Evolutionary conservation across 1,284 basidiomycete species (phyloP), one percentile per base, ranked within the genome.

Genomic region (Melampsora americana): DNA sequence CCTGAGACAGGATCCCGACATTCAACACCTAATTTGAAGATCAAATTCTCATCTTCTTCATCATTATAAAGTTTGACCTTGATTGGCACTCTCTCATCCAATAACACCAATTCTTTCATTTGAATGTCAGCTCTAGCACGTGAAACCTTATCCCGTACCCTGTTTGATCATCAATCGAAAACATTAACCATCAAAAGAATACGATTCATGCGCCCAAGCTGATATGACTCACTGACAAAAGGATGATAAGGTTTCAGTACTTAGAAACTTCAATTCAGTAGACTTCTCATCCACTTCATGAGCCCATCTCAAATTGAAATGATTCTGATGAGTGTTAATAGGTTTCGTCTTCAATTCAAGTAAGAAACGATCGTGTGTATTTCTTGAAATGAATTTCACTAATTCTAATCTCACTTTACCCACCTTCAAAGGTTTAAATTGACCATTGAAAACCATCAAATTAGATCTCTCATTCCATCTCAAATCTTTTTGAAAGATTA

Each of bases 381-480:
- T 30, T 42, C 65, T 32, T 32, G 62, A 73, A 23, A 30, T 61
- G 20, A 73, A 66, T 28, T 64, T n/a, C 32, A 66, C 12, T 53
- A 65, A 20, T 66, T 73, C 71, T 32, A 73, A 39, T 39, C 23
- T 42, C 28, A 73, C 56, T 50, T 73, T 66, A 26, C 35, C 50
- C 26, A 73, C 30, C 64, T 14, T 35, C 18, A 35, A 44, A 28
- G 71, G 71, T 35, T 59, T 73, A 7, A 73, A 42, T 16, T 61
- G 62, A 14, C 71, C 71, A 39, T 61, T 73, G 11, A 73, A 53
- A 2, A 73, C 18, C 64, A 61, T 65, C 46, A 35, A 32, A 23
- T 60, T 65, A 44, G 32, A 56, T 20, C 4, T 16, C 11, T 44
- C 62, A 14, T 35, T 56, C 46, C 32, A 48, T n/a, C 42, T 61